These are phyloP conservation scores for Rhizoclosmatium sp. DNA, from an alignment of 192 early-diverging fungal species.

Conservation along the genomic window DNA sequence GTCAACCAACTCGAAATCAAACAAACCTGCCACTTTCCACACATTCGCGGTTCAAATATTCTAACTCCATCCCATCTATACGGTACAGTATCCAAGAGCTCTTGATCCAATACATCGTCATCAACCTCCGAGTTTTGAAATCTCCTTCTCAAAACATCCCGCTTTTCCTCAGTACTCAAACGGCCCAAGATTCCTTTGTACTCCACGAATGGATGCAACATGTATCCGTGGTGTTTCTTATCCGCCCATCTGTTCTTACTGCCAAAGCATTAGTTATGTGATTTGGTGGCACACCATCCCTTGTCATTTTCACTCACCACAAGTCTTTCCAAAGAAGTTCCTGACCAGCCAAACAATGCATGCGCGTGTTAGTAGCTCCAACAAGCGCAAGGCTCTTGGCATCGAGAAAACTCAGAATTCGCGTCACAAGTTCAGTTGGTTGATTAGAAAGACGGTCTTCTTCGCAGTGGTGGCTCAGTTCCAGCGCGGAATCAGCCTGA, in stretches of 20 bases:
- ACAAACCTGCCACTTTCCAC: constrained; percentile 27
- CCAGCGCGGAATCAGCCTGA: neutral
- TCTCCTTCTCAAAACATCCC: neutral
- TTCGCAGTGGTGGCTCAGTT: neutral
- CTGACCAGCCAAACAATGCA: constrained; percentile 1
- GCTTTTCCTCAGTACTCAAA: constrained; percentile 7
- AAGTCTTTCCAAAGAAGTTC: constrained; percentile 7
- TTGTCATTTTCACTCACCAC: neutral
- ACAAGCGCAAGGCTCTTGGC: neutral
- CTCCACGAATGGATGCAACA: constrained; percentile 32
- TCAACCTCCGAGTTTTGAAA: neutral
- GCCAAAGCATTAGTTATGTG: neutral
- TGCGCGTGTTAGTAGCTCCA: neutral
- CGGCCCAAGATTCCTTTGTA: neutral
- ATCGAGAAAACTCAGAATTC: neutral
- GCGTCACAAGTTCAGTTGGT: neutral
- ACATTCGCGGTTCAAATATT: neutral
- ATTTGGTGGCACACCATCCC: neutral
- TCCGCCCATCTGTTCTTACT: constrained; percentile 27
- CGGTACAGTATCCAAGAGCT: neutral
- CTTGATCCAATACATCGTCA: neutral
- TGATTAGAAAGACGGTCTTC: neutral
- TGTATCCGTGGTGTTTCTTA: constrained; percentile 18
- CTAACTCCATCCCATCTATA: neutral
- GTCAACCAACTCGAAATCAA: neutral